Percentiles rank a stretch among this genome's conserved stretches.
Conservation (phyloP, 73 alveolate genomes). For the Paramecium sexaurelia region DNA sequence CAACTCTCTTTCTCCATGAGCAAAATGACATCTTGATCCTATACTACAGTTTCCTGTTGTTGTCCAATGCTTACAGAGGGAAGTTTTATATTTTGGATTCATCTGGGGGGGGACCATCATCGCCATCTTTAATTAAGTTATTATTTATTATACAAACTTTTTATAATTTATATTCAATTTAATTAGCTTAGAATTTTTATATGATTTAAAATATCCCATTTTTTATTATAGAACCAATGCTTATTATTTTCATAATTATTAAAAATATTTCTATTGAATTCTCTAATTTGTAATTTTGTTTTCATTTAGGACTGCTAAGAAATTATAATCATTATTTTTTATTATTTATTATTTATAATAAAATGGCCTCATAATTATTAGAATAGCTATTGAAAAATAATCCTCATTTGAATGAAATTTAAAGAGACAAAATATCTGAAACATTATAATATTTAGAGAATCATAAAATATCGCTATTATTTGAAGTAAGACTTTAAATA, state of each 20-base stretch:
- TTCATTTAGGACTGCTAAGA: too few species aligned
- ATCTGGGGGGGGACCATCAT: slow-evolving; percentile 56
- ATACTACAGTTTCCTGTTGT: slow-evolving; percentile 78
- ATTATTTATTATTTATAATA: background rate
- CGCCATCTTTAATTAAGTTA: background rate
- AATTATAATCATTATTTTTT: background rate
- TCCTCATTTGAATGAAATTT: background rate
- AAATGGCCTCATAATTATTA: background rate
- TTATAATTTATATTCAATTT: background rate
- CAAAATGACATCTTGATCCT: slow-evolving; percentile 86
- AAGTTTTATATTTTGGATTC: slow-evolving; percentile 78
- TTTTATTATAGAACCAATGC: too few species aligned
- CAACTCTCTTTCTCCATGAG: slow-evolving; percentile 85
- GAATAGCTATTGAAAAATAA: background rate
- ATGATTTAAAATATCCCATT: too few species aligned
- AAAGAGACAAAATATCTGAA: background rate
- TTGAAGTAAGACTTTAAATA: background rate
- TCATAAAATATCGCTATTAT: background rate
- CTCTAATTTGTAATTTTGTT: too few species aligned
- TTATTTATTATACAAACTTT: background rate
- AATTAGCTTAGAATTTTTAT: background rate
- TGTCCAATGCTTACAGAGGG: slow-evolving; percentile 77
- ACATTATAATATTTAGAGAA: background rate
- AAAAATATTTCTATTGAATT: too few species aligned
- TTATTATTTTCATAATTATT: too few species aligned